Percentiles rank a stretch among this genome's conserved stretches.
These are phyloP conservation scores for Alternaria sp. DNA, from an alignment of 2,329 filamentous ascomycete species.

Conservation along the genomic window DNA sequence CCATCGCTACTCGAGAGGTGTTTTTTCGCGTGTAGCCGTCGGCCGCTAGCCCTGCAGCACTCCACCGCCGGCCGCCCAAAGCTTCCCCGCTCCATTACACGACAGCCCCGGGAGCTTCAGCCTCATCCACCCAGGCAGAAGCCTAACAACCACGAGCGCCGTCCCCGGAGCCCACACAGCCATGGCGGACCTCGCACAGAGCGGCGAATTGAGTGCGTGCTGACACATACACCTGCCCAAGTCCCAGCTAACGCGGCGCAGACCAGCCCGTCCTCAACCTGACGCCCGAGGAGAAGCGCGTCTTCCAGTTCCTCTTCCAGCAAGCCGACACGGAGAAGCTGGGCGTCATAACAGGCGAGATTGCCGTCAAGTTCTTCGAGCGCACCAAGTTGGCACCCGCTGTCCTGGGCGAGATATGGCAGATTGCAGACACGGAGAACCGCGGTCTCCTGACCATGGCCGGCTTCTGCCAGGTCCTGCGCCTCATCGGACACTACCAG, in stretches of 20 bases:
- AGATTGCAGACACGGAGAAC: conserved; percentile 97
- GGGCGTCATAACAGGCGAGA: conserved; percentile 92
- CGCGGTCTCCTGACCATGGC: conserved; percentile 89
- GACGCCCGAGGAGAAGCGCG: conserved; percentile 87
- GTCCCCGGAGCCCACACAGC: conserved; percentile 26
- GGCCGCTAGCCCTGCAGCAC: conserved; percentile 33
- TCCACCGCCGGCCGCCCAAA: conserved; percentile 20
- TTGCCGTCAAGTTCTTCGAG: conserved; percentile 97
- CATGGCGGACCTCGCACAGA: conserved; percentile 46
- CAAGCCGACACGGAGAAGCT: conserved; percentile 90
- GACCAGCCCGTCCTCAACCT: conserved; percentile 74
- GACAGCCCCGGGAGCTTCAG: conserved; percentile 38
- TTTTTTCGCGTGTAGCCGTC: conserved; percentile 6
- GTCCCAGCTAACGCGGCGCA: conserved; percentile 31
- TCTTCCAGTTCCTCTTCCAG: conserved; percentile 91
- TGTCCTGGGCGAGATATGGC: conserved; percentile 95
- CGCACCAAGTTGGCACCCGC: conserved; percentile 88
- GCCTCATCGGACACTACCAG: conserved; percentile 95
- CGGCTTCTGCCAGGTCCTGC: conserved; percentile 90
- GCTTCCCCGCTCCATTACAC: conserved; percentile 40
- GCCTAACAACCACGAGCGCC: conserved; percentile 25
- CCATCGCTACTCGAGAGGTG: conserved; percentile 4
- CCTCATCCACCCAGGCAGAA: conserved; percentile 36
- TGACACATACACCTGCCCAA: not conserved
- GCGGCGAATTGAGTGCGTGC: conserved; percentile 44